Evolutionary conservation across 78 protist species (phyloP).

Genomic region (Speleostelium caveatum): DNA sequence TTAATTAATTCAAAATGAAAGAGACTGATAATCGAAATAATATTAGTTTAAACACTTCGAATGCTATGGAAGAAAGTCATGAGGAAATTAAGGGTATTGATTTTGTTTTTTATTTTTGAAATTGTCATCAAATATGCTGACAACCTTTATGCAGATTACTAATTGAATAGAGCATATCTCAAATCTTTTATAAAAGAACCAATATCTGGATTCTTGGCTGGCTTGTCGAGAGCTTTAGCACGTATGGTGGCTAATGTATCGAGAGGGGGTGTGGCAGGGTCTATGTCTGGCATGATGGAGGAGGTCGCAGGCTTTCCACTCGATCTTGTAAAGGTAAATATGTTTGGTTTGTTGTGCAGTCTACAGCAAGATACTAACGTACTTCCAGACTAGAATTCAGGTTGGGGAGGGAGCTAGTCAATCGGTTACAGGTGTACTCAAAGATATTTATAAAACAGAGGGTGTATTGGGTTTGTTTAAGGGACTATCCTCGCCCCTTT

Average conservation of each 20-base stretch:
- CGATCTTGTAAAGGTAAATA: neutral
- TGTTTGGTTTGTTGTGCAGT: neutral
- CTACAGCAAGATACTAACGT: no score
- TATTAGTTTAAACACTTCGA: no score
- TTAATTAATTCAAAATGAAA: no score
- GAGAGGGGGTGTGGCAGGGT: neutral
- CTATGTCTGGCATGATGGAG: neutral
- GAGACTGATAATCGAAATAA: no score
- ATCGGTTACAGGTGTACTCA: neutral
- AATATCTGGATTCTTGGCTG: neutral
- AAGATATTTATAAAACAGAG: conserved; percentile 13
- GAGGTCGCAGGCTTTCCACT: conserved; percentile 18
- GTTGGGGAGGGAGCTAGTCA: neutral
- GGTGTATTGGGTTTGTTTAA: conserved; percentile 46
- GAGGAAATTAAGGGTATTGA: no score
- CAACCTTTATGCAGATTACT: no score
- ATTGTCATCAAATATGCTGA: no score
- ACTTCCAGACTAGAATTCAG: conserved; percentile 67
- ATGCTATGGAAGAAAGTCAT: no score
- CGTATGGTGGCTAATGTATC: neutral
- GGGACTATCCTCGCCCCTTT: conserved; percentile 33
- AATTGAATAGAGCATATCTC: no score
- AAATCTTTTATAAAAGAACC: no score
- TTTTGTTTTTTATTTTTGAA: no score
- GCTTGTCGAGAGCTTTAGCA: neutral